Evolutionary conservation across 2,329 filamentous ascomycete genomes (phyloP), one percentile per base, ranked within the genome.

Genomic region (Shiraia bambusicola): DNA sequence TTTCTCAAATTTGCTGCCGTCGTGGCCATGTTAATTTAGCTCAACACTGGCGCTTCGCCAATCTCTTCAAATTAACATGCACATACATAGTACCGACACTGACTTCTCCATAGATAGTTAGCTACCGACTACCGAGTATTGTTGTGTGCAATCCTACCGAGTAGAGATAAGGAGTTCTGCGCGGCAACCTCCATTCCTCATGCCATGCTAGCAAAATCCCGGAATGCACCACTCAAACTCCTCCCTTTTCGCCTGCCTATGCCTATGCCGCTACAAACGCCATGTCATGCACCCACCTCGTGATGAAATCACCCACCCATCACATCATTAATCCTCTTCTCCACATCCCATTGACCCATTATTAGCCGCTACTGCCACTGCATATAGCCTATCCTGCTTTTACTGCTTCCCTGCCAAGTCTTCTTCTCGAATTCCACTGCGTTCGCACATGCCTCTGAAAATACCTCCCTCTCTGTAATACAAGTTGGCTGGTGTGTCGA

Each of bases 371-470:
- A 9, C 14, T 13, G 15, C n/a, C n/a, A n/a, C n/a, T 24, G 34
- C 15, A 32, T 38, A 40, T 30, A 36, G 37, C 46, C 36, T 36
- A 34, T 28, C 33, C 24, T 17, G 19, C 17, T 36, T 42, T 31
- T 54, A 50, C 25, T 47, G 33, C 39, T 48, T 46, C 25, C 47
- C 50, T 29, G 61, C 53, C 54, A 78, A 76, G 52, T 79, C 76
- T 36, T 76, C 73, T 38, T 72, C 66, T 25, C 73, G 65, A 56
- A 95, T 94, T 1, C 88, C 88, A 60, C 87, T 91, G 35, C 87
- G 76, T 31, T 95, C 88, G 64, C 91, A 95, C 91, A 95, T 95
- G 26, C 85, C 76, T 52, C 86, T 78, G 69, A 97, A 97, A 40
- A 96, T 90, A 0, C 88, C 87, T 8, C 79, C 82, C 33, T 76